These are phyloP conservation scores for Cladosporium sp. DNA, from an alignment of 2,329 filamentous ascomycete genomes.

Conservation along the genomic window DNA sequence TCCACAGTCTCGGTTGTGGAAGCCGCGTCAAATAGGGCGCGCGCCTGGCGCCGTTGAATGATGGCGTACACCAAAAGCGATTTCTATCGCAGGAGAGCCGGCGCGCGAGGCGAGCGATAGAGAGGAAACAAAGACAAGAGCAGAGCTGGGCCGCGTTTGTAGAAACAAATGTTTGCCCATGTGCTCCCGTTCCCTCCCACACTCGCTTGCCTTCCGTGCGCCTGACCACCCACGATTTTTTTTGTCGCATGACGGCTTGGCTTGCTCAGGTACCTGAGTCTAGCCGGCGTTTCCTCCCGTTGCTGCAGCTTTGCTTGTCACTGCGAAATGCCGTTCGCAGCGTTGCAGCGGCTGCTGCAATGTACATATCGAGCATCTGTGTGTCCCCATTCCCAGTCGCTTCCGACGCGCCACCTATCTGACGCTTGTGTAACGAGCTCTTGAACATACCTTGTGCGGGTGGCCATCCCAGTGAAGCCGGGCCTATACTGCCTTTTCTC, in stretches of 20 bases:
- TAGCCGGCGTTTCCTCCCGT: slow-evolving; percentile 11
- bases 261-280: slow-evolving; percentile 12
- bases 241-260: slow-evolving; percentile 11
- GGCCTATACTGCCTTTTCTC: slow-evolving; percentile 28
- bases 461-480: slow-evolving; percentile 6
- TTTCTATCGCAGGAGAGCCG: too few relatives aligned
- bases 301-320: slow-evolving; percentile 4
- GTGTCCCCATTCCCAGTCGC: background rate
- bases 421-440: slow-evolving; percentile 7
- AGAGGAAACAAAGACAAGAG: too few relatives aligned
- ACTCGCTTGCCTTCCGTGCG: background rate
- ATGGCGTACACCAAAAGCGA: too few relatives aligned
- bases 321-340: slow-evolving; percentile 11
- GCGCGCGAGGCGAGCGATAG: too few relatives aligned
- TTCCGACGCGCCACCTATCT: background rate
- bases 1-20: slow-evolving; percentile 9
- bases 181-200: background rate
- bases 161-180: too few relatives aligned
- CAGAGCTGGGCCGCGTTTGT: too few relatives aligned
- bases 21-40: slow-evolving; percentile 4
- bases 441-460: slow-evolving; percentile 11
- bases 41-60: slow-evolving; percentile 11
- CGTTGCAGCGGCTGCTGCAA: background rate
- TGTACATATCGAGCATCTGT: background rate
- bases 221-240: slow-evolving; percentile 1